These are phyloP conservation scores for Venturia carpophila DNA, from an alignment of 2,329 filamentous ascomycete species.

Conservation along the genomic window DNA sequence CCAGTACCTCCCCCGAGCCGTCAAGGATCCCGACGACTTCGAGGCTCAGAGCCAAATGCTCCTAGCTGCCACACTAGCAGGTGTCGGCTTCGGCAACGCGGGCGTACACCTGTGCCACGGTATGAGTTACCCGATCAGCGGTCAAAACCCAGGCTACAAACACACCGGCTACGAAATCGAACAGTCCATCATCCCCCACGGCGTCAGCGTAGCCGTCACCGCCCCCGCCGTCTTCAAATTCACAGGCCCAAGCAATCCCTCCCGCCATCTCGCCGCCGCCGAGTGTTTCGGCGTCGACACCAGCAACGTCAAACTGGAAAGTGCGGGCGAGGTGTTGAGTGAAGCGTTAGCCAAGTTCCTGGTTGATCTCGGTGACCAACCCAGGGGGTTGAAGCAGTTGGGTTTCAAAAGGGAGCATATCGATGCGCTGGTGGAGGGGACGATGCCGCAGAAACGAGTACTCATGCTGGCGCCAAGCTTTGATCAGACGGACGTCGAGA, in stretches of 20 bases:
- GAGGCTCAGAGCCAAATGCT: constrained; percentile 96
- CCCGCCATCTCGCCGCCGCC: constrained; percentile 81
- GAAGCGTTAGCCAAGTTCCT: constrained; percentile 80
- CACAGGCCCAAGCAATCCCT: constrained; percentile 83
- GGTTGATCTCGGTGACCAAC: constrained; percentile 79
- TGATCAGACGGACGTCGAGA: constrained; percentile 38
- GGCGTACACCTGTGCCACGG: constrained; percentile 85
- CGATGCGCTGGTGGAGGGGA: constrained; percentile 82
- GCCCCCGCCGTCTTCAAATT: constrained; percentile 92
- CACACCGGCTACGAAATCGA: constrained; percentile 78
- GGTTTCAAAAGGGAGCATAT: constrained; percentile 73
- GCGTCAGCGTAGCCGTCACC: constrained; percentile 88
- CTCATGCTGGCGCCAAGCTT: constrained; percentile 84
- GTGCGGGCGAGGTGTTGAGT: constrained; percentile 77
- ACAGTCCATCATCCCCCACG: constrained; percentile 81
- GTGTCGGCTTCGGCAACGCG: constrained; percentile 94
- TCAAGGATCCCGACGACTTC: constrained; percentile 78
- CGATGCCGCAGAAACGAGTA: constrained; percentile 83
- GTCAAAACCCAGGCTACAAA: constrained; percentile 85
- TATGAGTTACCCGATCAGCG: constrained; percentile 97
- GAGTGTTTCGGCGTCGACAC: constrained; percentile 89
- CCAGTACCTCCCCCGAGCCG: constrained; percentile 84
- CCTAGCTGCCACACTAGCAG: constrained; percentile 84
- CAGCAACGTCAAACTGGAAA: constrained; percentile 77
- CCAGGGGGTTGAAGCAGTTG: constrained; percentile 71